Percentiles rank a stretch among this genome's conserved stretches.
Evolutionary conservation across 192 early-diverging fungal species (phyloP).

Genomic region (Coemansia sp.): DNA sequence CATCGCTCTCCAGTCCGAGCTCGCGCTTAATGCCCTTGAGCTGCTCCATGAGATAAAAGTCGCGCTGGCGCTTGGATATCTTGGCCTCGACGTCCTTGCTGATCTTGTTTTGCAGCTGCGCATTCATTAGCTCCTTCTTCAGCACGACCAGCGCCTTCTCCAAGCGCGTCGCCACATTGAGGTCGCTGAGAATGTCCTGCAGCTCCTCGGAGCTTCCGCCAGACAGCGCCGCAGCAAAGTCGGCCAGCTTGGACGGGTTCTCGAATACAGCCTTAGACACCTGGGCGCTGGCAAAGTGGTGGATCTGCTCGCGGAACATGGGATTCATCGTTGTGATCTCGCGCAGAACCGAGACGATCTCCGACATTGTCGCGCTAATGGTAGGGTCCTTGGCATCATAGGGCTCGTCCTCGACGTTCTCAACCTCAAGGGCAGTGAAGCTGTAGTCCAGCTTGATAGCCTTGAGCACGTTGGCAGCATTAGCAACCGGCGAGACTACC

Average conservation of each 20-base stretch:
- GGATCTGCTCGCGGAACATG: conserved; percentile 97
- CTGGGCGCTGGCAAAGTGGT: conserved; percentile 93
- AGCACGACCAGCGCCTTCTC: conserved; percentile 90
- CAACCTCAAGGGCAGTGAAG: conserved; percentile 85
- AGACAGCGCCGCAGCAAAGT: conserved; percentile 96
- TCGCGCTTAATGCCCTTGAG: conserved; percentile 99
- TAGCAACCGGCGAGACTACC: background rate
- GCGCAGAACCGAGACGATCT: conserved; percentile 94
- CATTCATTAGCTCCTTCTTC: conserved; percentile 97
- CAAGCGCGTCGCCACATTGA: conserved; percentile 86
- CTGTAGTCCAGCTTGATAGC: conserved; percentile 59
- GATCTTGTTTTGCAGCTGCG: conserved; percentile 96
- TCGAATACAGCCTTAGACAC: conserved; percentile 94
- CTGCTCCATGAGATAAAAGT: conserved; percentile 99
- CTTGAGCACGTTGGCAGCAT: conserved; percentile 33
- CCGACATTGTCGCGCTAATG: conserved; percentile 88
- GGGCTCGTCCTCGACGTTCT: conserved; percentile 80
- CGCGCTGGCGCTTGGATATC: conserved; percentile 95
- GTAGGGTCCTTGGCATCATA: conserved; percentile 83
- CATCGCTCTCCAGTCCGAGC: conserved; percentile 94
- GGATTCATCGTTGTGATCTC: conserved; percentile 95
- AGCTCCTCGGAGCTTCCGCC: conserved; percentile 89
- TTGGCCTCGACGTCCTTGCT: conserved; percentile 97
- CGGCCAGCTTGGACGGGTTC: conserved; percentile 91
- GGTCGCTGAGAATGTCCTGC: conserved; percentile 86